Evolutionary conservation across 805 yeast genomes (phyloP).

Genomic region (Candida quercuum): DNA sequence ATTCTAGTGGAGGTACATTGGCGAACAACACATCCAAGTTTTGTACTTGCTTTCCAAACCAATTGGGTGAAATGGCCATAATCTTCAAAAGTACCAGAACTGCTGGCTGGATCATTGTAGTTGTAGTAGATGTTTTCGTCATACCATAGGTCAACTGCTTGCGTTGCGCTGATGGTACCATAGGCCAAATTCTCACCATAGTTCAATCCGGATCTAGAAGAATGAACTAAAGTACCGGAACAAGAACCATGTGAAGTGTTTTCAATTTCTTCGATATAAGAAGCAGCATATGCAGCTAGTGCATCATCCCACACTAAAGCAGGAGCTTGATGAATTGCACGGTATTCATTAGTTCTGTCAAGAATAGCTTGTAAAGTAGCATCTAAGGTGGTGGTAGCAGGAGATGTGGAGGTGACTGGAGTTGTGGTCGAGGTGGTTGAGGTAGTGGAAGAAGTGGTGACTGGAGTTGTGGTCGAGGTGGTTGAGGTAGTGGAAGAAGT

Average conservation of each 20-base stretch:
- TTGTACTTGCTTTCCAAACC: conserved; percentile 57
- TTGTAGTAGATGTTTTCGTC: conserved; percentile 53
- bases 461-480: not conserved
- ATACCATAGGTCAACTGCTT: conserved; percentile 69
- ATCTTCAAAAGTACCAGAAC: conserved; percentile 1
- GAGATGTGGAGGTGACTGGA: not conserved
- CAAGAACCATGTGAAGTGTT: conserved; percentile 38
- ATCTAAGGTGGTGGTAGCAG: conserved; percentile 1
- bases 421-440: not conserved
- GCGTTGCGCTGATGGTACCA: conserved; percentile 38
- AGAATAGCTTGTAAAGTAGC: conserved; percentile 36
- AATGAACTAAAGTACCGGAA: conserved; percentile 58
- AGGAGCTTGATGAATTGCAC: conserved; percentile 42
- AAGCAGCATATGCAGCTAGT: conserved; percentile 42
- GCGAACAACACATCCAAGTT: conserved; percentile 56
- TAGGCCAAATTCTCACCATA: conserved; percentile 79
- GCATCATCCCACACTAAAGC: conserved; percentile 44
- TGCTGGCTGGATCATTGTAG: conserved; percentile 39
- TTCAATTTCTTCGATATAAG: conserved; percentile 34
- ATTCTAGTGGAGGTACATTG: conserved; percentile 29
- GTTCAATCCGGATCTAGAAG: conserved; percentile 28
- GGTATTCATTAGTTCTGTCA: conserved; percentile 43
- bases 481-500: not conserved
- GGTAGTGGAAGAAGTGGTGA: not conserved
- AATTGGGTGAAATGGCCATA: conserved; percentile 66